A percentile compares a stretch with the other conserved stretches of the same genome.
phyloP scores from a whole-genome alignment of 305 asterid species.

The Nicotiana rustica region DNA sequence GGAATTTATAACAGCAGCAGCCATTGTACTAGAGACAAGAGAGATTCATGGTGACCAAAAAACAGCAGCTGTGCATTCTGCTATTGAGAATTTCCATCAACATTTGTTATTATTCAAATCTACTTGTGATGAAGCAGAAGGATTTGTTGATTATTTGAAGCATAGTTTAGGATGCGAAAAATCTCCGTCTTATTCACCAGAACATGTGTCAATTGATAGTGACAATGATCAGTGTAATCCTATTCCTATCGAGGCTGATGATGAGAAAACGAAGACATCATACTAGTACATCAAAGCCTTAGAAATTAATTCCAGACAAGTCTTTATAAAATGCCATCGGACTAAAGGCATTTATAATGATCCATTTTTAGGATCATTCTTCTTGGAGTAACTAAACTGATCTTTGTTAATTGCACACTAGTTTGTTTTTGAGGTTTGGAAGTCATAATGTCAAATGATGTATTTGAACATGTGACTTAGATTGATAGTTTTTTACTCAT shows the following conservation, averaged over 20 bases:
- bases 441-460: not conserved
- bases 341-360: not conserved
- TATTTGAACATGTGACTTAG: not conserved
- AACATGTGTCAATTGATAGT: not conserved
- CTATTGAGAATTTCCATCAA: not conserved
- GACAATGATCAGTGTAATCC: not conserved
- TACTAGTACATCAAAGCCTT: not conserved
- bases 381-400: not conserved
- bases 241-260: not conserved
- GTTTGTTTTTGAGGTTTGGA: not conserved
- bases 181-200: not conserved
- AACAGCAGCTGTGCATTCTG: not conserved
- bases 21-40: conserved; percentile 28
- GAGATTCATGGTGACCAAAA: not conserved
- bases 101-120: not conserved
- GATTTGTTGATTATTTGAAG: conserved; percentile 1
- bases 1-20: conserved; percentile 21
- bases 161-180: conserved; percentile 13
- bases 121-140: conserved; percentile 30
- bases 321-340: not conserved
- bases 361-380: not conserved
- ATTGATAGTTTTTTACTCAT: not conserved
- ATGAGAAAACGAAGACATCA: not conserved
- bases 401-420: not conserved
- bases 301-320: not conserved